Conservation (phyloP, 1,284 basidiomycete species). For the Ustilago nuda region DNA sequence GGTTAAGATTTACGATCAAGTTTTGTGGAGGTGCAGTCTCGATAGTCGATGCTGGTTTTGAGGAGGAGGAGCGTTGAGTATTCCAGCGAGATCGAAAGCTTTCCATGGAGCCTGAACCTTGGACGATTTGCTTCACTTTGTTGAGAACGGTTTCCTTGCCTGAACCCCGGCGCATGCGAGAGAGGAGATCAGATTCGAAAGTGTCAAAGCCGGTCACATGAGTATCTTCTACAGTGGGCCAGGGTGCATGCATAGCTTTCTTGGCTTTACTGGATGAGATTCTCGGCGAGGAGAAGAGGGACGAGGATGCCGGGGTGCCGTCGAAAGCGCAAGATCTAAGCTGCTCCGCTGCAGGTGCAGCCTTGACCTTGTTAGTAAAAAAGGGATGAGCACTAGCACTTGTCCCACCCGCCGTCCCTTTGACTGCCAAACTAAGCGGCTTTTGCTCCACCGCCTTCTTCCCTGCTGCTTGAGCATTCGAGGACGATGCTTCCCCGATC, state of each 20-base stretch:
- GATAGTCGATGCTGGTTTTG: background rate
- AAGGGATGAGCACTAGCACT: slow-evolving; percentile 36
- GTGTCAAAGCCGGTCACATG: slow-evolving; percentile 19
- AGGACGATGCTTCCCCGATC: background rate
- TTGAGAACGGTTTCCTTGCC: too few relatives aligned
- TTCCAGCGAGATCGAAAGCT: slow-evolving; percentile 21
- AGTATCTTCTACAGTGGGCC: slow-evolving; percentile 23
- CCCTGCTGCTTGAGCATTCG: background rate
- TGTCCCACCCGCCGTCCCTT: slow-evolving; percentile 14
- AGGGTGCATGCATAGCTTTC: slow-evolving; percentile 27
- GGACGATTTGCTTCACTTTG: too few relatives aligned
- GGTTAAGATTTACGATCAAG: slow-evolving; percentile 23
- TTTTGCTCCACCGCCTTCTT: slow-evolving; percentile 20
- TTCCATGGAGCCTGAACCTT: too few relatives aligned
- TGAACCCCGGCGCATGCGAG: too few relatives aligned
- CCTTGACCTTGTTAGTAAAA: slow-evolving; percentile 34
- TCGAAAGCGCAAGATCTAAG: slow-evolving; percentile 6
- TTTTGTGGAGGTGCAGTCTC: slow-evolving; percentile 1
- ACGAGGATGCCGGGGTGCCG: slow-evolving; percentile 27
- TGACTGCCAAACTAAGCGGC: slow-evolving; percentile 38
- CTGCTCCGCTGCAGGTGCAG: slow-evolving; percentile 3
- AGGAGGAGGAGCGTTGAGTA: background rate
- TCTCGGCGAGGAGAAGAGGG: slow-evolving; percentile 34
- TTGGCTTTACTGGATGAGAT: slow-evolving; percentile 16
- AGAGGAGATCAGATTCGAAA: slow-evolving; percentile 11